Evolutionary conservation across 2,329 filamentous ascomycete genomes (phyloP), one percentile per base, ranked within the genome.

Genomic region (Alternaria triticina): DNA sequence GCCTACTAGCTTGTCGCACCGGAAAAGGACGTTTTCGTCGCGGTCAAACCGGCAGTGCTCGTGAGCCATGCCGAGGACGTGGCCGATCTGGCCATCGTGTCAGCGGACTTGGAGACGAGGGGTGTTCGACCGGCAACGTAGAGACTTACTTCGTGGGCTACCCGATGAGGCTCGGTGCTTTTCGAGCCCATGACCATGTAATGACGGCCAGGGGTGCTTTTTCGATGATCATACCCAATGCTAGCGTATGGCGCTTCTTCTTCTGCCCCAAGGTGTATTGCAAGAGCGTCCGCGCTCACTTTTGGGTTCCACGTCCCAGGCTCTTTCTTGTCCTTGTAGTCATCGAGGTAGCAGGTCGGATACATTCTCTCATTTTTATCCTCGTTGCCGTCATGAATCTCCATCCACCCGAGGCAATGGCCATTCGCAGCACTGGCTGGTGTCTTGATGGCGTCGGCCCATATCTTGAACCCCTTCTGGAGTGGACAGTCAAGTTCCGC

Each of bases 41-140:
- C 57, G 36, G 44, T 61, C 46, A 17, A 27, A 12, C 15, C 51
- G 55, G 22, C 27, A 36, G 11, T 63, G 61, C 23, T 63, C 61
- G 25, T 59, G 61, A 7, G 54, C 44, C 61, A 63, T 63, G 6
- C 61, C 61, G 3, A 63, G 25, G 25, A 59, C 56, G 20, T 47
- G 45, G 15, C 45, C 40, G 40, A 44, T 44, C 52, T 44, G 7
- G 23, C 13, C 3, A 0, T 17, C 0, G 28, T 25, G 22, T 54
- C n/a, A 47, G 45, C 4, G 25, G 23, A 47, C 9, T 15, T n/a
- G 12, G 6, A n/a, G 25, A 23, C 23, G 45, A 47, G 45, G 6
- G 9, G 25, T n/a, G 10, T 3, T 28, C 28, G 20, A 7, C 30
- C 0, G 12, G 12, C 11, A 28, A 17, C 27, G 4, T 10, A 13